These are phyloP conservation scores for Leccinum subrobustum DNA, from an alignment of 1,284 basidiomycete genomes.

Conservation along the genomic window DNA sequence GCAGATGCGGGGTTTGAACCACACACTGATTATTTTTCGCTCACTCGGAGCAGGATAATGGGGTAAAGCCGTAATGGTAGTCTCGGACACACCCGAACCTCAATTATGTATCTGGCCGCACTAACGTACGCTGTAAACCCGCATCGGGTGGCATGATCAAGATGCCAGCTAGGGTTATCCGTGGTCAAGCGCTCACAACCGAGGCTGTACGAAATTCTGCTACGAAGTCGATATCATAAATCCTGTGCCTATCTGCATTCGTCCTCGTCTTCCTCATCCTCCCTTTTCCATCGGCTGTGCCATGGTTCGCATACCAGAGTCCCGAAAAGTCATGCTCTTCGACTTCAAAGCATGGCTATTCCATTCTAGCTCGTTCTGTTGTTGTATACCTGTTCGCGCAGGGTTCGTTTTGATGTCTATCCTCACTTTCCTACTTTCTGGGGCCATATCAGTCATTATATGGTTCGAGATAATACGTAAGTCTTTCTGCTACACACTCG, in stretches of 20 bases:
- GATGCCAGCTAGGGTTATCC: constrained; percentile 4
- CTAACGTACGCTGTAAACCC: not conserved
- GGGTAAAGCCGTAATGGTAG: no score
- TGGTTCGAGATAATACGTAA: constrained; percentile 61
- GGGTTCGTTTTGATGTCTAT: constrained; percentile 56
- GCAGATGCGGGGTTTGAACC: not conserved
- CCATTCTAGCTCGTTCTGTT: constrained; percentile 51
- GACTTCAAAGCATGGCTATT: constrained; percentile 27
- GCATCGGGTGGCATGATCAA: constrained; percentile 7
- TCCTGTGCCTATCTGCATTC: not conserved
- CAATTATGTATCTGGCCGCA: no score
- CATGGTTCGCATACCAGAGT: not conserved
- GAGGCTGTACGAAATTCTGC: constrained; percentile 10
- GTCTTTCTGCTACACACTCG: constrained; percentile 18
- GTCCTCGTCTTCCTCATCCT: not conserved
- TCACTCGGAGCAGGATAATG: not conserved
- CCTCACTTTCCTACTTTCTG: constrained; percentile 51
- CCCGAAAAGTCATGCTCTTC: constrained; percentile 18
- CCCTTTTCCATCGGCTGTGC: not conserved
- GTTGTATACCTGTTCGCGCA: constrained; percentile 60
- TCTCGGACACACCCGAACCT: no score
- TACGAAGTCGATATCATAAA: not conserved
- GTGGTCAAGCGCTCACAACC: not conserved
- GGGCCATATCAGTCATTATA: constrained; percentile 48
- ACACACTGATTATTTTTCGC: not conserved